A percentile compares a stretch with the other conserved stretches of the same genome.
Conservation (phyloP, 2,329 filamentous ascomycete genomes). For the Monilinia aucupariae region DNA sequence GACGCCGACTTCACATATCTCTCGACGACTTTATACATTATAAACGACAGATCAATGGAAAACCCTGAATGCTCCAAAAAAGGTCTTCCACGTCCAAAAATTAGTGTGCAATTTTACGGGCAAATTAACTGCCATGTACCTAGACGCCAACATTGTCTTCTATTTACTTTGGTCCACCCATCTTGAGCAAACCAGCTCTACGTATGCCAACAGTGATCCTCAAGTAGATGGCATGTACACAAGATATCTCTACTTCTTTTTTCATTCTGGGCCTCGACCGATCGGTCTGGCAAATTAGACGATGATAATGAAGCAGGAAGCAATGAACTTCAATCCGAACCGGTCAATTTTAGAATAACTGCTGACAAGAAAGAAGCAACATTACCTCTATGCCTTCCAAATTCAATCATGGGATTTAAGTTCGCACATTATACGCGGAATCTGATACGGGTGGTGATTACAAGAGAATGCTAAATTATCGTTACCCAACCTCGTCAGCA, state of each 20-base stretch:
- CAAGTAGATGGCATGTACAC: background rate
- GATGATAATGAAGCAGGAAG: slow-evolving; percentile 29
- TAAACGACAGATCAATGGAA: background rate
- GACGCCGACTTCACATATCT: background rate
- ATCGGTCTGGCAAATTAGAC: slow-evolving; percentile 11
- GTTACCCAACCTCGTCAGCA: slow-evolving; percentile 60
- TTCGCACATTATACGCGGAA: slow-evolving; percentile 67
- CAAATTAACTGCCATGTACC: no score
- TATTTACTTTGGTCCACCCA: no score
- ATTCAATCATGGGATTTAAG: slow-evolving; percentile 48
- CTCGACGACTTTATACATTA: background rate
- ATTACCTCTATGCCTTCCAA: background rate
- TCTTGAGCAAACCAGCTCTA: no score
- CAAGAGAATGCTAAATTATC: slow-evolving; percentile 63
- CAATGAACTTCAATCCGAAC: slow-evolving; percentile 34
- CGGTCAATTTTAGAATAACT: slow-evolving; percentile 21
- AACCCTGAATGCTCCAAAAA: background rate
- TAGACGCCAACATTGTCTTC: no score
- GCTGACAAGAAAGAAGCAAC: slow-evolving; percentile 29
- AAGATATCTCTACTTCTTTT: background rate
- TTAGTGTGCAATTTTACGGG: no score
- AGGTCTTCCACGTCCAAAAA: no score
- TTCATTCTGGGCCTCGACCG: background rate
- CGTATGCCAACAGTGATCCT: background rate
- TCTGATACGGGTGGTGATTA: slow-evolving; percentile 81